Evolutionary conservation across 305 asterid species (phyloP).

Genomic region (Solanum hybrid): DNA sequence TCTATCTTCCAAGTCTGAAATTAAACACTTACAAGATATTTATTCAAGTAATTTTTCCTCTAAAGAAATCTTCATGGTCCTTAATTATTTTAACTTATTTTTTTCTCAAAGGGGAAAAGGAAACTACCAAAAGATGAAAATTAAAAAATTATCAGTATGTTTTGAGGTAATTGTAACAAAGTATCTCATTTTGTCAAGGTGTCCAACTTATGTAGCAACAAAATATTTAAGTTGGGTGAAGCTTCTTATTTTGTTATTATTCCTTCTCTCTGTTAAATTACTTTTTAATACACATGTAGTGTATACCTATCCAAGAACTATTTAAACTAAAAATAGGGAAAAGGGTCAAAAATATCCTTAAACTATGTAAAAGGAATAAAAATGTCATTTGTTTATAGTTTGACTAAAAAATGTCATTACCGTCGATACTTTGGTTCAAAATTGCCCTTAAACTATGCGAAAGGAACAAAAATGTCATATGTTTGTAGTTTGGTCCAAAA

Average conservation of each 20-base stretch:
- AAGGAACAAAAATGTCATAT: too few species aligned
- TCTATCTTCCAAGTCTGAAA: too few species aligned
- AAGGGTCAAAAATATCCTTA: too few species aligned
- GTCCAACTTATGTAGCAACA: neutral
- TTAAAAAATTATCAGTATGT: neutral
- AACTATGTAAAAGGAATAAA: too few species aligned
- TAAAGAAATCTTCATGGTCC: slow-evolving; percentile 17
- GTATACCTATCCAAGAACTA: neutral
- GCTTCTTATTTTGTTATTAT: neutral
- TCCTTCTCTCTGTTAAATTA: neutral
- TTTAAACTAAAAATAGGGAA: too few species aligned
- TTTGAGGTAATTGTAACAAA: slow-evolving; percentile 10
- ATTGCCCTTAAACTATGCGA: too few species aligned
- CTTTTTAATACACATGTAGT: neutral
- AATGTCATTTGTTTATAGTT: too few species aligned
- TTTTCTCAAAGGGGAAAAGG: neutral
- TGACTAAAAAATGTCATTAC: too few species aligned
- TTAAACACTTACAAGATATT: neutral
- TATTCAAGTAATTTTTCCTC: neutral
- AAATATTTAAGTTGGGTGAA: neutral
- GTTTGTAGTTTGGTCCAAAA: too few species aligned
- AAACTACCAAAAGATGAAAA: neutral
- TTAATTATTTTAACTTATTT: neutral
- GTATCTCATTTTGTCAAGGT: neutral
- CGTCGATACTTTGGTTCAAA: too few species aligned